A percentile compares a stretch with the other conserved stretches of the same genome.
phyloP scores from a whole-genome alignment of 345 rosid genomes.

The Citrus medica region DNA sequence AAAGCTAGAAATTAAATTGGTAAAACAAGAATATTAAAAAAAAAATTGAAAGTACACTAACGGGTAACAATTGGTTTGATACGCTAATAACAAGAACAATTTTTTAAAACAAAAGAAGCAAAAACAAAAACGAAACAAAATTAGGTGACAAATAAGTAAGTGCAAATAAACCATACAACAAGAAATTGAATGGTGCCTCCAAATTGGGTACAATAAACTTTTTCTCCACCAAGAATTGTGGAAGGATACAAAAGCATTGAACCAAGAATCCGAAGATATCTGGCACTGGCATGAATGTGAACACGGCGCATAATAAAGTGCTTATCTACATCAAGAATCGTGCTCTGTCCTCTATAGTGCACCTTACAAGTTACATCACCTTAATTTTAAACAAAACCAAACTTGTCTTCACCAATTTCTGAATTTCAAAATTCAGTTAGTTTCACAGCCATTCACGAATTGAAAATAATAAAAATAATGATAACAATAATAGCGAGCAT shows the following conservation, averaged over 20 bases:
- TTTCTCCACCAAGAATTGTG: conserved; percentile 43
- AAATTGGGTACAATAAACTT: conserved; percentile 43
- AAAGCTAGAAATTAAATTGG: not conserved
- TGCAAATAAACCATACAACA: too few species aligned
- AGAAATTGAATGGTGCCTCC: conserved; percentile 24
- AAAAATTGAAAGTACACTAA: too few species aligned
- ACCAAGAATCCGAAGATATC: conserved; percentile 55
- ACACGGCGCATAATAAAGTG: conserved; percentile 51
- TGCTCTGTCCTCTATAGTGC: conserved; percentile 22
- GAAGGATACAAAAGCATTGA: conserved; percentile 51
- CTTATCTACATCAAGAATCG: conserved; percentile 45
- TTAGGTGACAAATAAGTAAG: not conserved
- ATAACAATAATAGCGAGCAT: too few species aligned
- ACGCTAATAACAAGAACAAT: conserved; percentile 13
- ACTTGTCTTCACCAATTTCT: too few species aligned
- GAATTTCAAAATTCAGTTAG: too few species aligned
- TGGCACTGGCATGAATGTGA: conserved; percentile 51
- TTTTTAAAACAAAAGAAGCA: too few species aligned
- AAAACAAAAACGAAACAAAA: not conserved
- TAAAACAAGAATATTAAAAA: too few species aligned
- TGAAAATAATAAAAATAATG: too few species aligned
- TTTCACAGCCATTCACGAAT: too few species aligned
- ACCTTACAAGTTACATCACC: too few species aligned
- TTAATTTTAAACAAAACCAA: too few species aligned
- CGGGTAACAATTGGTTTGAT: conserved; percentile 49